Conservation (phyloP, 305 asterid species). For the Fraxinus nigra region DNA sequence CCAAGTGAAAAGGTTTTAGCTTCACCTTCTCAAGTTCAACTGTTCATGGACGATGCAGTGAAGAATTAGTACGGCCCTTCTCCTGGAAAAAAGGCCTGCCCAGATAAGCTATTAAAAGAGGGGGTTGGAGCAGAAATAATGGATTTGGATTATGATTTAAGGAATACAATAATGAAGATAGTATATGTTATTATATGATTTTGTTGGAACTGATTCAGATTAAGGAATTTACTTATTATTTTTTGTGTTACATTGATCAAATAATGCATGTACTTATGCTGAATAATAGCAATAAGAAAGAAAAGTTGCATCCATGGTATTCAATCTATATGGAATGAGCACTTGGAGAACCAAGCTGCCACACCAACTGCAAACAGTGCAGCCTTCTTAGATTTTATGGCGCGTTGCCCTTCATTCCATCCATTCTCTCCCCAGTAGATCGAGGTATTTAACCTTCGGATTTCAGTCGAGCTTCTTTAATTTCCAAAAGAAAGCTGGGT, state of each 20-base stretch:
- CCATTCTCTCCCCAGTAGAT: not conserved
- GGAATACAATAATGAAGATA: not conserved
- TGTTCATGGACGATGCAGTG: not conserved
- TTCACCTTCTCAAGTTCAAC: not conserved
- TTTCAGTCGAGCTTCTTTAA: not conserved
- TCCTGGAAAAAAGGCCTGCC: not conserved
- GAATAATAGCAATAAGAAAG: not conserved
- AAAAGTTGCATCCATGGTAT: not conserved
- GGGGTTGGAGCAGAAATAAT: not conserved
- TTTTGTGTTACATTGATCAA: not conserved
- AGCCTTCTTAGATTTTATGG: not conserved
- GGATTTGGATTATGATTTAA: not conserved
- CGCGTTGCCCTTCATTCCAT: not conserved
- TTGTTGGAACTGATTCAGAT: not conserved
- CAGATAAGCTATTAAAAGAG: not conserved
- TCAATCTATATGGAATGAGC: not conserved
- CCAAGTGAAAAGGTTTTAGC: conserved; percentile 44
- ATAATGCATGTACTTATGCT: not conserved
- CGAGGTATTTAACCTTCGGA: not conserved
- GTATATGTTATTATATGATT: not conserved
- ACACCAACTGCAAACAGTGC: not conserved
- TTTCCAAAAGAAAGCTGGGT: not conserved
- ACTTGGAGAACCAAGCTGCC: not conserved
- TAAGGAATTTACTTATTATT: not conserved
- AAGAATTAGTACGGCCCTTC: not conserved